Percentiles rank a stretch among this genome's conserved stretches.
Conservation (phyloP, 768 basidiomycete species). For the Tephrocybe sp. region DNA sequence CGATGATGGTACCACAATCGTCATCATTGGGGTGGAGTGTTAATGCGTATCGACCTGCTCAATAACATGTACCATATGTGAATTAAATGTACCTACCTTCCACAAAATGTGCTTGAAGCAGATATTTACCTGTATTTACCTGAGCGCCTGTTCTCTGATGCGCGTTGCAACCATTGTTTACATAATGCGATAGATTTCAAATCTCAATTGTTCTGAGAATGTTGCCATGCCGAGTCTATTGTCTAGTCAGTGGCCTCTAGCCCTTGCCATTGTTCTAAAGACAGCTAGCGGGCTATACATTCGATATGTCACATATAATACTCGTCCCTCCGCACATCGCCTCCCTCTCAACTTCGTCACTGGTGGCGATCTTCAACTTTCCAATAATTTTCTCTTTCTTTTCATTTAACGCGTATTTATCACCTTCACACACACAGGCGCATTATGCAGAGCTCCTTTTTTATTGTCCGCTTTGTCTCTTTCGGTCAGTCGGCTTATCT, state of each 20-base stretch:
- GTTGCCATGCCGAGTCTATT: background rate
- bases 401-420: conserved; percentile 2
- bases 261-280: conserved; percentile 4
- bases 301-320: background rate
- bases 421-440: conserved; percentile 1
- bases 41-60: background rate
- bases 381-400: conserved; percentile 5
- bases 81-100: background rate
- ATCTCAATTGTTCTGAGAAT: background rate
- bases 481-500: conserved; percentile 41
- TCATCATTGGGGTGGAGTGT: background rate
- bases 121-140: too few species aligned
- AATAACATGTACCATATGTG: conserved; percentile 9
- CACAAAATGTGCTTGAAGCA: too few species aligned
- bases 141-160: too few species aligned
- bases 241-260: background rate
- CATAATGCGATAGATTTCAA: too few species aligned
- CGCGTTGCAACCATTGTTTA: too few species aligned
- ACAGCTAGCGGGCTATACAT: background rate
- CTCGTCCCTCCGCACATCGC: background rate
- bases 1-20: background rate
- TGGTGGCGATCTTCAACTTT: conserved; percentile 14
- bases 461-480: conserved; percentile 53
- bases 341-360: conserved; percentile 14
- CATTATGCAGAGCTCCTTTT: conserved; percentile 48